phyloP scores from a whole-genome alignment of 441 rosid genomes.

The Viola pubescens region DNA sequence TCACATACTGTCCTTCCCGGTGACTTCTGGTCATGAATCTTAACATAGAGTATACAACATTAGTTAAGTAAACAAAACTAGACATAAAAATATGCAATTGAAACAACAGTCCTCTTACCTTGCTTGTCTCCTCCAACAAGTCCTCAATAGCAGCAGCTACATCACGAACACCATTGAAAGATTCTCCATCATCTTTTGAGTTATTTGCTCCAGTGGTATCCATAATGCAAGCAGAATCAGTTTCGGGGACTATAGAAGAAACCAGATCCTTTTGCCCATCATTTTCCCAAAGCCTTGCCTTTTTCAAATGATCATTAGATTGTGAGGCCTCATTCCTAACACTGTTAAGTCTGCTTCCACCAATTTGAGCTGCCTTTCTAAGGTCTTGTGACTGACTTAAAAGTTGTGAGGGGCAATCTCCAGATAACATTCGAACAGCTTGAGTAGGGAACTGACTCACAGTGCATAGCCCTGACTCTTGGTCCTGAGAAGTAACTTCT shows the following conservation, averaged over 20 bases:
- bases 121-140: conserved; percentile 85
- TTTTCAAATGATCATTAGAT: conserved; percentile 36
- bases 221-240: conserved; percentile 23
- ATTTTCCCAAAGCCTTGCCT: conserved; percentile 40
- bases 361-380: conserved; percentile 25
- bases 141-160: conserved; percentile 95
- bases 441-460: conserved; percentile 76
- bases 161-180: conserved; percentile 60
- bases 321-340: conserved; percentile 28
- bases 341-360: conserved; percentile 24
- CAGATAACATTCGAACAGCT: conserved; percentile 37
- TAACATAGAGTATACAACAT: conserved; percentile 22
- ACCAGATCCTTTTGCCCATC: conserved; percentile 24
- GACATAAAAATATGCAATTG: conserved; percentile 14
- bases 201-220: conserved; percentile 28
- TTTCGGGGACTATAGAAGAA: conserved; percentile 34
- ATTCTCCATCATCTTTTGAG: conserved; percentile 35
- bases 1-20: conserved; percentile 44
- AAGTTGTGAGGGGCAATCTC: conserved; percentile 45
- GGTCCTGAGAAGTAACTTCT: conserved; percentile 69
- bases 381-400: conserved; percentile 40
- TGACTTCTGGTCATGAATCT: conserved; percentile 78
- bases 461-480: conserved; percentile 52
- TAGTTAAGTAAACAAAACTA: conserved; percentile 18
- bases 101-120: conserved; percentile 39